phyloP scores from a whole-genome alignment of 2,329 filamentous ascomycete species.

The Alternaria ethzedia region DNA sequence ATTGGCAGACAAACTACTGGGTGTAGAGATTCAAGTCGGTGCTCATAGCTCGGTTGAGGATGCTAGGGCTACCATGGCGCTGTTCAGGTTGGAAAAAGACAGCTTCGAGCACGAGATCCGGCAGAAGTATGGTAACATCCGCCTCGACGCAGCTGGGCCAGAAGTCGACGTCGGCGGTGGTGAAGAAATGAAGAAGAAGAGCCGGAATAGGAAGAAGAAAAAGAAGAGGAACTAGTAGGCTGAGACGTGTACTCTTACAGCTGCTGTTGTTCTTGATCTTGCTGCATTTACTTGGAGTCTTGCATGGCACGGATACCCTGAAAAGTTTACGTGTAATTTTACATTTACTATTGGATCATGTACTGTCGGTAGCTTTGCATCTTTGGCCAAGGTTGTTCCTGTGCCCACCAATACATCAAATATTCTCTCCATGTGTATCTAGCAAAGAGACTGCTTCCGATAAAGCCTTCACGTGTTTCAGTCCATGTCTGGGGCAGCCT shows the following conservation, averaged over 20 bases:
- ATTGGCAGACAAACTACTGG: conserved; percentile 63
- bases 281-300: conserved; percentile 25
- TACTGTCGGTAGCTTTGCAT: not conserved
- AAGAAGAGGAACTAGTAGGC: conserved; percentile 38
- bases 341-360: not conserved
- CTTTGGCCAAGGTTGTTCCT: not conserved
- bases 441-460: not conserved
- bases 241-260: not conserved
- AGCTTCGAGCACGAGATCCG: conserved; percentile 84
- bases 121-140: conserved; percentile 60
- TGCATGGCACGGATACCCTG: conserved; percentile 24
- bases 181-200: conserved; percentile 38
- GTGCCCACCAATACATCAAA: not conserved
- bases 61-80: conserved; percentile 85
- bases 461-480: not conserved
- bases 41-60: conserved; percentile 73
- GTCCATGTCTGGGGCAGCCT: not conserved
- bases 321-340: conserved; percentile 11
- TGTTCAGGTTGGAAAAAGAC: conserved; percentile 83
- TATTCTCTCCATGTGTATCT: not conserved
- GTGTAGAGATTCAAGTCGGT: conserved; percentile 65
- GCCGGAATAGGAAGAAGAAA: conserved; percentile 48
- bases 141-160: conserved; percentile 26
- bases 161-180: conserved; percentile 28
- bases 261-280: not conserved